phyloP scores from a whole-genome alignment of 2,329 filamentous ascomycete genomes.

The Eurotiales sp. region DNA sequence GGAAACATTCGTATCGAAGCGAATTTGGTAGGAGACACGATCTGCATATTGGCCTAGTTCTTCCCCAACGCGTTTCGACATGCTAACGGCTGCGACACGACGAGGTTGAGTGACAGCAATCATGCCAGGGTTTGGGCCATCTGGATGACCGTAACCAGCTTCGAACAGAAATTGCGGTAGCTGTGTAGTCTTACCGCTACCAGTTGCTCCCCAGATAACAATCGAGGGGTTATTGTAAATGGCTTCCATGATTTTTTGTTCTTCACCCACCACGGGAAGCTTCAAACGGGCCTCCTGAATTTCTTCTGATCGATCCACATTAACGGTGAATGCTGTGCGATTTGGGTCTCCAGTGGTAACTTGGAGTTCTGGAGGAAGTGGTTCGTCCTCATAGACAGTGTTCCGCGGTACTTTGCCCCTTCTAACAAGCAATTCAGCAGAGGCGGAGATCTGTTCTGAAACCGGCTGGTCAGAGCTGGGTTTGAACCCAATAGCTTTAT shows the following conservation, averaged over 20 bases:
- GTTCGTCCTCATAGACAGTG: slow-evolving; percentile 36
- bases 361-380: slow-evolving; percentile 37
- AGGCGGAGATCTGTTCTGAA: slow-evolving; percentile 26
- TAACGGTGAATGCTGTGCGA: slow-evolving; percentile 72
- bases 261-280: slow-evolving; percentile 87
- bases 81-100: slow-evolving; percentile 91
- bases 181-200: slow-evolving; percentile 96
- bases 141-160: slow-evolving; percentile 77
- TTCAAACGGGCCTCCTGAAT: slow-evolving; percentile 75
- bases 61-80: slow-evolving; percentile 85
- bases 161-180: slow-evolving; percentile 95
- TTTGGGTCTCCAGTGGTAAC: slow-evolving; percentile 41
- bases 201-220: slow-evolving; percentile 89
- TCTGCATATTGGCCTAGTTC: slow-evolving; percentile 76
- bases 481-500: slow-evolving; percentile 71
- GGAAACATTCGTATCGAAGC: slow-evolving; percentile 82
- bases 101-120: slow-evolving; percentile 94
- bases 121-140: slow-evolving; percentile 80
- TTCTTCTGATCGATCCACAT: slow-evolving; percentile 64
- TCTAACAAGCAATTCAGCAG: slow-evolving; percentile 24
- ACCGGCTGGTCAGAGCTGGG: slow-evolving; percentile 40
- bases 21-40: slow-evolving; percentile 86
- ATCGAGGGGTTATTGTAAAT: slow-evolving; percentile 88
- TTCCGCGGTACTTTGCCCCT: slow-evolving; percentile 33
- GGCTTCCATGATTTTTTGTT: slow-evolving; percentile 97